A percentile compares a stretch with the other conserved stretches of the same genome.
phyloP scores from a whole-genome alignment of 225 moss, liverwort and hornwort genomes.

The Polytrichum formosum region DNA sequence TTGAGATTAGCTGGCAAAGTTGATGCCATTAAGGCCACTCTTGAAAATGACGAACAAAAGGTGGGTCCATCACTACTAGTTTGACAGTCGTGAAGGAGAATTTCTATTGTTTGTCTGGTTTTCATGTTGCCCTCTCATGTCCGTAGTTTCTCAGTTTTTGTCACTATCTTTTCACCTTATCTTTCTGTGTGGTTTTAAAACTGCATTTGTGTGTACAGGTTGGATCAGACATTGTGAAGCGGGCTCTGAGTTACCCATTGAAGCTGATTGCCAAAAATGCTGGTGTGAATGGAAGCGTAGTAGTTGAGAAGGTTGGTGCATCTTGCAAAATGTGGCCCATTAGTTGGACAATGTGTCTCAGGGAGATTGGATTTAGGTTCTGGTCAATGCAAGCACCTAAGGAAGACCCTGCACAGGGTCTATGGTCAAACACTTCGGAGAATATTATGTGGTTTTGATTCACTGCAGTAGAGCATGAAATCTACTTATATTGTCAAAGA shows the following conservation, averaged over 20 bases:
- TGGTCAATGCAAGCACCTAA: no score
- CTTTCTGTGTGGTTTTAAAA: not conserved
- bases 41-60: constrained; percentile 95
- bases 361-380: no score
- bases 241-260: constrained; percentile 82
- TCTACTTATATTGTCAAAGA: not conserved
- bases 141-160: not conserved
- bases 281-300: constrained; percentile 95
- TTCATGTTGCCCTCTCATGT: no score
- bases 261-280: constrained; percentile 98
- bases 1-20: constrained; percentile 86
- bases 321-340: no score
- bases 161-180: not conserved
- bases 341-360: no score
- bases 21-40: constrained; percentile 74
- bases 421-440: no score
- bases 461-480: no score
- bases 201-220: constrained; percentile 39
- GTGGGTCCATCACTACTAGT: constrained; percentile 17
- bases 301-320: constrained; percentile 83
- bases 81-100: no score
- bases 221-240: constrained; percentile 91
- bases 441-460: no score
- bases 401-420: no score
- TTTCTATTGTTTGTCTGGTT: no score